Evolutionary conservation across 345 rosid species (phyloP), one percentile per base, ranked within the genome.

Genomic region (Heritiera fomes): DNA sequence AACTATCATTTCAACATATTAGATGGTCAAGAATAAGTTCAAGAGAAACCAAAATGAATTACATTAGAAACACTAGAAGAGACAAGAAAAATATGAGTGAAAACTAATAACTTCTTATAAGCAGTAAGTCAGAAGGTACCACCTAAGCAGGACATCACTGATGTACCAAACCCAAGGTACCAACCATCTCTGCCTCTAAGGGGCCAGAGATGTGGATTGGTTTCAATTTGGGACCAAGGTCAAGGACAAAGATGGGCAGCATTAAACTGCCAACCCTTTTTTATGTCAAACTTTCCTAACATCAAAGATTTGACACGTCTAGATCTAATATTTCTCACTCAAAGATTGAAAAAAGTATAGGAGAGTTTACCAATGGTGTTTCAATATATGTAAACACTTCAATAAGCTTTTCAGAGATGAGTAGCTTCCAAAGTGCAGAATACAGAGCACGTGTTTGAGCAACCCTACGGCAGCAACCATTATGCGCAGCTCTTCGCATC

Each of bases 381-480:
- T 95, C 98, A 80, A 91, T 88, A 73, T 76, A 77, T 78, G 76
- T 83, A 77, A 95, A 88, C 47, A 89, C 86, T 79, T 90, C 88
- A 76, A 87, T 53, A 83, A 95, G 93, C 80, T 88, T 85, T 85
- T 95, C 97, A 52, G 93, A 90, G 71, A 89, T 76, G 78, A 95
- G 88, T 80, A 93, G 83, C 87, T 93, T 95, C 98, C 99, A 95
- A 53, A 95, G 91, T 78, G 87, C 90, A 79, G 90, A 90, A 82
- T 82, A 86, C 18, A 95, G 80, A 66, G 96, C 93, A 80, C 97
- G 89, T 14, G 86, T 86, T 85, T 90, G 98, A 63, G 99, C 96
- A 84, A 86, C 99, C 73, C 97, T 91, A 63, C 89, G 93, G 82
- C 99, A 95, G 84, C 98, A 95, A 77, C 99, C 98, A 80, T 95